These are phyloP conservation scores for Comarum palustre DNA, from an alignment of 306 rosid species.

Conservation along the genomic window DNA sequence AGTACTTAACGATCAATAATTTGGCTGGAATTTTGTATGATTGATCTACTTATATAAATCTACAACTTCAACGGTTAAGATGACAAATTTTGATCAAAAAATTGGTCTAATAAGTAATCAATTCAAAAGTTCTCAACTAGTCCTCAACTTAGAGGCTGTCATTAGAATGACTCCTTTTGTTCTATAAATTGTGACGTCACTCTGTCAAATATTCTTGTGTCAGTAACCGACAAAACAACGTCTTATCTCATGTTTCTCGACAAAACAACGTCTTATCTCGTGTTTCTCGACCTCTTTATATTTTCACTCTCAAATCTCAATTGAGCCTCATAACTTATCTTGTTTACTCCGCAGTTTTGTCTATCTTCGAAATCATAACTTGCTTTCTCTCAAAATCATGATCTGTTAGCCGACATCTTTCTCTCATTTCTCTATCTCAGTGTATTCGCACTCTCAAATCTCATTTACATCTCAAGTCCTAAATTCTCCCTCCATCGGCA, in stretches of 20 bases:
- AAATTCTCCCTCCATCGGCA: neutral
- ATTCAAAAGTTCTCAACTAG: no score
- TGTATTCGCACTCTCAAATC: neutral
- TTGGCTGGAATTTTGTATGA: no score
- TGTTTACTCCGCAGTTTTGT: neutral
- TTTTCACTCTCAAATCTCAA: neutral
- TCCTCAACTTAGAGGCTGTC: no score
- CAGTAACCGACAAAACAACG: neutral
- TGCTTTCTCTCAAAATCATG: neutral
- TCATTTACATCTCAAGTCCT: neutral
- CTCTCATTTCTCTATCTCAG: neutral
- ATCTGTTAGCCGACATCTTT: no score
- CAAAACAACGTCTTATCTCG: neutral
- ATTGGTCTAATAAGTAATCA: no score
- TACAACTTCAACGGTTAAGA: no score
- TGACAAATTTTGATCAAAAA: no score
- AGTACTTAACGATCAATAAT: no score
- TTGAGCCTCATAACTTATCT: neutral
- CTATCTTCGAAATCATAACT: neutral
- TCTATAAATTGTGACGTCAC: no score
- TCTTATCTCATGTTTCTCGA: no score
- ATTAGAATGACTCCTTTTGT: no score
- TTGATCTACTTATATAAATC: no score
- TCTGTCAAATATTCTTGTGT: neutral
- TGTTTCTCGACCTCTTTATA: neutral